A percentile compares a stretch with the other conserved stretches of the same genome.
These are phyloP conservation scores for Globisporangium radiosum DNA, from an alignment of 352 stramenopile genomes.

Conservation along the genomic window DNA sequence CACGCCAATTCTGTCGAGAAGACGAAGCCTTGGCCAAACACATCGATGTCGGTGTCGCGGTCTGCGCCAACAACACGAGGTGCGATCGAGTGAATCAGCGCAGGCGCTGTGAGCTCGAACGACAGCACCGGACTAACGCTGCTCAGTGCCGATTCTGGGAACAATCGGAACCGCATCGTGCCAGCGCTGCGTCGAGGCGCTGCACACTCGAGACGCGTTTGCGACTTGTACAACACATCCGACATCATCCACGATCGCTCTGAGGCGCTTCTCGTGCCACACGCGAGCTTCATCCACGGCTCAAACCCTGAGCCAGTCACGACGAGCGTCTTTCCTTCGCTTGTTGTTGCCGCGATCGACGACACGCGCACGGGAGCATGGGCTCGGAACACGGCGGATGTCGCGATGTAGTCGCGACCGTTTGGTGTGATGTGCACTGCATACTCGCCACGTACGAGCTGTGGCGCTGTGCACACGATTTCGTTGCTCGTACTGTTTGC, in stretches of 20 bases:
- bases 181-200: conserved; percentile 9
- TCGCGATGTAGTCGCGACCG: conserved; percentile 22
- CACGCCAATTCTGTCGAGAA: conserved; percentile 20
- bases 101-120: conserved; percentile 24
- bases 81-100: conserved; percentile 19
- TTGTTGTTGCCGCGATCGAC: conserved; percentile 16
- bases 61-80: conserved; percentile 17
- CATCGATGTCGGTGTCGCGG: conserved; percentile 16
- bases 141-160: conserved; percentile 20
- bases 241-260: conserved; percentile 13
- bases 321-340: conserved; percentile 12
- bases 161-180: conserved; percentile 17
- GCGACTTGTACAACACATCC: conserved; percentile 15
- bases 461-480: conserved; percentile 19
- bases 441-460: conserved; percentile 20
- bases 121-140: conserved; percentile 4
- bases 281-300: conserved; percentile 31
- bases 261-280: conserved; percentile 18
- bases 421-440: conserved; percentile 30
- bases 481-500: not conserved
- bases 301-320: conserved; percentile 31
- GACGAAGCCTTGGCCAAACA: conserved; percentile 32
- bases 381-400: conserved; percentile 15
- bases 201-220: conserved; percentile 21
- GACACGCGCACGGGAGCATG: conserved; percentile 19